A percentile compares a stretch with the other conserved stretches of the same genome.
phyloP scores from a whole-genome alignment of 805 yeast genomes.

The Lipomyces chichibuensis region DNA sequence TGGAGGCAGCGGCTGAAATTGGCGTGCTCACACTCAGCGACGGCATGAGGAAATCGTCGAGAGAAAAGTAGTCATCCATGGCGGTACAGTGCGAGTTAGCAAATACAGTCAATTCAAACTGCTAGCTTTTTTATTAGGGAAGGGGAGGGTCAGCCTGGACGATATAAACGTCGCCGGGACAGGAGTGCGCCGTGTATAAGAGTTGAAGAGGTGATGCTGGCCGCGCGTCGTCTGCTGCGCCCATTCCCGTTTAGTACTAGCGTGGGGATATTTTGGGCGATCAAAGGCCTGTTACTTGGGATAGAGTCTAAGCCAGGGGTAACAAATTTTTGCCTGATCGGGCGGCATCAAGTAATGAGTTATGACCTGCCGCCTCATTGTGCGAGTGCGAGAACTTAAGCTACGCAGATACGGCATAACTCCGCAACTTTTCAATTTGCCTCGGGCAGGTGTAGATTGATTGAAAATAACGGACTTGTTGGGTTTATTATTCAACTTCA shows the following conservation, averaged over 20 bases:
- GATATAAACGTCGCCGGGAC: neutral
- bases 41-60: conserved; percentile 8
- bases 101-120: neutral
- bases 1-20: neutral
- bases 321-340: too few relatives aligned
- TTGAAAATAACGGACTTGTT: too few relatives aligned
- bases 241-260: conserved; percentile 7
- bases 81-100: neutral
- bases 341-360: too few relatives aligned
- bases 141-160: neutral
- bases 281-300: too few relatives aligned
- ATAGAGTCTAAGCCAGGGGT: too few relatives aligned
- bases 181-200: neutral
- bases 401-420: too few relatives aligned
- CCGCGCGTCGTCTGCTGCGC: conserved; percentile 17
- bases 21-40: neutral
- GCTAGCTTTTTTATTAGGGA: conserved; percentile 4
- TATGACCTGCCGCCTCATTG: too few relatives aligned
- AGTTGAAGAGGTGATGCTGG: neutral
- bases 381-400: too few relatives aligned
- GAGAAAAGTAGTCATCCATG: neutral
- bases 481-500: too few relatives aligned
- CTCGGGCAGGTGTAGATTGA: too few relatives aligned
- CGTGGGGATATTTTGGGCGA: neutral
- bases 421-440: too few relatives aligned